A percentile compares a stretch with the other conserved stretches of the same genome.
phyloP scores from a whole-genome alignment of 1,284 basidiomycete genomes.

The Cystobasidium pallidum region DNA sequence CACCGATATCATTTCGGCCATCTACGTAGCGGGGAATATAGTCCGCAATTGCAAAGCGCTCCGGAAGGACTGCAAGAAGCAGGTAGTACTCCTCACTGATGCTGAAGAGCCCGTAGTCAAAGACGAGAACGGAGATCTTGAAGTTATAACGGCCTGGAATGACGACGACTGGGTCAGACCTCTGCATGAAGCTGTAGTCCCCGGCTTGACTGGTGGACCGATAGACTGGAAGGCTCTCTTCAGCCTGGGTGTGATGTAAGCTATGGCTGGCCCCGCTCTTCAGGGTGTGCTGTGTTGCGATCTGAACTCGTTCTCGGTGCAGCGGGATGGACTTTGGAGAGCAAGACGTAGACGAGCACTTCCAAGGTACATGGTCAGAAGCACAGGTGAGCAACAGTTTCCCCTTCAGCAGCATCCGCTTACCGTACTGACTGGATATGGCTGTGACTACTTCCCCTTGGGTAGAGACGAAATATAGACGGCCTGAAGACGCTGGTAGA shows the following conservation, averaged over 20 bases:
- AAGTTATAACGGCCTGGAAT: conserved; percentile 30
- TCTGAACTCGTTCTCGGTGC: background rate
- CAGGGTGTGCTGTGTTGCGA: too few species aligned
- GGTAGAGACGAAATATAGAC: conserved; percentile 16
- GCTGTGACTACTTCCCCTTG: too few species aligned
- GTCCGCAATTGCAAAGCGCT: conserved; percentile 28
- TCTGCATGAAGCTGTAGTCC: conserved; percentile 30
- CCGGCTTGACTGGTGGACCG: conserved; percentile 11
- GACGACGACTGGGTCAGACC: conserved; percentile 33
- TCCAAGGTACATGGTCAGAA: conserved; percentile 26
- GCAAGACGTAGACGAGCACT: conserved; percentile 13
- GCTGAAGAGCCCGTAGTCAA: conserved; percentile 32
- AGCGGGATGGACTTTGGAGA: conserved; percentile 39
- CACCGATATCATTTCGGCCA: conserved; percentile 33
- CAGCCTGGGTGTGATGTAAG: conserved; percentile 33
- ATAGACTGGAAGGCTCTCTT: conserved; percentile 36
- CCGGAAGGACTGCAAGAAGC: conserved; percentile 38
- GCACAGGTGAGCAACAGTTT: conserved; percentile 8
- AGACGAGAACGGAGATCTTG: conserved; percentile 19
- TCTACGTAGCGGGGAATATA: conserved; percentile 41
- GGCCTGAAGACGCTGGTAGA: conserved; percentile 4
- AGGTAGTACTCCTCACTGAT: conserved; percentile 41
- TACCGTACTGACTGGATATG: too few species aligned
- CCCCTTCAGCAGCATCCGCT: background rate
- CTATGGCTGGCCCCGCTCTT: background rate